Base-by-base conservation (phyloP, 306 rosid species). In the Cucurbita maxima region DNA sequence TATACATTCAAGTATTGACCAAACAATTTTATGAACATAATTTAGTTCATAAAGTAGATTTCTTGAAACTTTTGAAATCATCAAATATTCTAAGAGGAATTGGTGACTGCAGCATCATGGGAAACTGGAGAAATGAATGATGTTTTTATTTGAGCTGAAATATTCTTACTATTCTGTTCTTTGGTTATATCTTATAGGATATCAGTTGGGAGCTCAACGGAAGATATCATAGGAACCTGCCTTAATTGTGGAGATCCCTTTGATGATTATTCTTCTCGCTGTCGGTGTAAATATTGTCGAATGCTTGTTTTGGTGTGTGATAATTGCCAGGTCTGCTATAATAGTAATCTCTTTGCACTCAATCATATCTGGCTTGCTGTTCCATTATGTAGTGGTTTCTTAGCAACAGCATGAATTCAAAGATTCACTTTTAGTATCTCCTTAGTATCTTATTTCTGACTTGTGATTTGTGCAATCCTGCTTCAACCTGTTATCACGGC, bases 221-320 rank as follows among this genome's bases (percentile, higher is more conserved):
- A 84, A 57, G 82, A 85, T 58, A 77, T 84, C 64, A 22, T 88
- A 51, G 94, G 96, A 20, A 56, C 81, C 76, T 94, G 97, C 81
- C 97, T 94, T 75, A 66, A 78, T 30, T 94, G 98, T 70, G 76
- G 68, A 64, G 50, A 85, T 51, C 82, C 88, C 16, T 90, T 80
- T 87, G 98, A 94, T 72, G 89, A 94, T 83, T 94, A 94, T 76
- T 83, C 94, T 77, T 80, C 89, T 76, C 97, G 98, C 75, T 84
- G 83, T 78, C 87, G 96, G 72, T 90, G 98, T 79, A 58, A 86
- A 69, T 64, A 83, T 63, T 90, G 98, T 82, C 79, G 98, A 79
- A 94, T 94, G 91, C 97, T 94, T 58, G 90, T 90, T 52, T 83
- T 94, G 76, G 87, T 88, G 73, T 93, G 98, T 80, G 52, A 75